These are phyloP conservation scores for Talaromyces sp. DNA, from an alignment of 2,329 filamentous ascomycete genomes.

Conservation along the genomic window DNA sequence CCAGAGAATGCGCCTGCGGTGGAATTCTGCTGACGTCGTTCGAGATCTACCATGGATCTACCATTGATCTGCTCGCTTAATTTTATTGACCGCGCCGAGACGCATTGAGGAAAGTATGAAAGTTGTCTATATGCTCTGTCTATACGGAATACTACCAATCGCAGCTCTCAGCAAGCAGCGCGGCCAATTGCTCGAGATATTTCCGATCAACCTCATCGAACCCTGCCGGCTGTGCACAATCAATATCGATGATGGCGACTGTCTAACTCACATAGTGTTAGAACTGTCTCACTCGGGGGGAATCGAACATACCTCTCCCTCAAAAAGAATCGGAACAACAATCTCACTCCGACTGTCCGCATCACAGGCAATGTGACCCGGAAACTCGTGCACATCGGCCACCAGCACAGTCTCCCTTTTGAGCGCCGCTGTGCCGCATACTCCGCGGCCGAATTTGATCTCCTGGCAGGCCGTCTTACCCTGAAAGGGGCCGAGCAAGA, in stretches of 20 bases:
- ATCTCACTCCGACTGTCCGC: constrained; percentile 46
- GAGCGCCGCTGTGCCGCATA: constrained; percentile 42
- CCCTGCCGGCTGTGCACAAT: constrained; percentile 38
- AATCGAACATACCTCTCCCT: constrained; percentile 17
- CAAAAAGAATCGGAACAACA: constrained; percentile 41
- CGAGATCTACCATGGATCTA: background rate
- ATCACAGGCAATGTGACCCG: constrained; percentile 48
- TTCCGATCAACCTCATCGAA: constrained; percentile 43
- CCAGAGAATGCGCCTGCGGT: background rate
- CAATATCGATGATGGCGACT: constrained; percentile 45
- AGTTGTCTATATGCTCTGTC: background rate
- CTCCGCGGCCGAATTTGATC: constrained; percentile 42
- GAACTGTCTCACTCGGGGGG: too few relatives aligned
- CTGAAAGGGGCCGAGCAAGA: constrained; percentile 45
- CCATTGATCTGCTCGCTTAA: background rate
- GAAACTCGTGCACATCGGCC: constrained; percentile 39
- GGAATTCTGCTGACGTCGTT: background rate
- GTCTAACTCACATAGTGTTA: constrained; percentile 23
- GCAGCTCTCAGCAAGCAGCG: constrained; percentile 35
- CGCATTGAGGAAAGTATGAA: background rate
- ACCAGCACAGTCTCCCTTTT: constrained; percentile 37
- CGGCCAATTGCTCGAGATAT: constrained; percentile 38
- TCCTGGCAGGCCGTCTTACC: constrained; percentile 46
- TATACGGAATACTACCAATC: constrained; percentile 27
- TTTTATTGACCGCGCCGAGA: background rate